phyloP scores from a whole-genome alignment of 2,329 filamentous ascomycete species.

The Pseudogymnoascus destructans region DNA sequence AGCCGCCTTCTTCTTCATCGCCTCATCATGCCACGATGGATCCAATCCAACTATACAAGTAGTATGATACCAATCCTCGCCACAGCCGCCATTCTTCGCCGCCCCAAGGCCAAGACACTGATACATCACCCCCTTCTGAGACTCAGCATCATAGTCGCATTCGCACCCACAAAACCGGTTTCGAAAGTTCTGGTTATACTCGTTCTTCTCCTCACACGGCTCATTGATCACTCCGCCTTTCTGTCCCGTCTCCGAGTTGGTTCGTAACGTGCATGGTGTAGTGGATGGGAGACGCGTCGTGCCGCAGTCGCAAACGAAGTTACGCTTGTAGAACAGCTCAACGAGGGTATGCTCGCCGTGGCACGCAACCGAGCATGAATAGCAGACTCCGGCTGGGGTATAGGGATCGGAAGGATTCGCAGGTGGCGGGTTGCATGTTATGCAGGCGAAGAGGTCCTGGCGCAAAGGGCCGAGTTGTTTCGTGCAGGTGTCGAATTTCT shows the following conservation, averaged over 20 bases:
- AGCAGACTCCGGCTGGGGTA: slow-evolving; percentile 75
- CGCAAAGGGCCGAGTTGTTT: slow-evolving; percentile 77
- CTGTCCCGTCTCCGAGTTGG: slow-evolving; percentile 57
- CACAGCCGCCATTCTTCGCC: slow-evolving; percentile 72
- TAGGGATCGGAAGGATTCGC: slow-evolving; percentile 47
- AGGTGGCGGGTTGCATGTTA: slow-evolving; percentile 83
- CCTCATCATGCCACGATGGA: slow-evolving; percentile 53
- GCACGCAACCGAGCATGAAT: slow-evolving; percentile 91
- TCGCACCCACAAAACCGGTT: slow-evolving; percentile 87
- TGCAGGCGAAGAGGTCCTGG: slow-evolving; percentile 80
- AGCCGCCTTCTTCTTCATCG: slow-evolving; percentile 27
- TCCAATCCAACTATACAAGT: slow-evolving; percentile 77
- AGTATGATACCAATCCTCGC: slow-evolving; percentile 96
- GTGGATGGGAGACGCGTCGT: slow-evolving; percentile 62
- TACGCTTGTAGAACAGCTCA: slow-evolving; percentile 88
- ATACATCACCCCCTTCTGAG: slow-evolving; percentile 96
- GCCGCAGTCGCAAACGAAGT: slow-evolving; percentile 94
- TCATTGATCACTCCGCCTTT: slow-evolving; percentile 71
- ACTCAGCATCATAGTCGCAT: slow-evolving; percentile 74
- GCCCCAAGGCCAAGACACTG: slow-evolving; percentile 82
- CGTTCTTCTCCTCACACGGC: slow-evolving; percentile 57
- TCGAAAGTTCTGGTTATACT: slow-evolving; percentile 90
- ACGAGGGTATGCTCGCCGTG: slow-evolving; percentile 92
- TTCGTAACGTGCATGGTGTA: slow-evolving; percentile 62
- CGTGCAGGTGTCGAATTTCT: slow-evolving; percentile 92